Conservation (phyloP, 495 filamentous ascomycete genomes). For the Parathielavia hyrcaniae region DNA sequence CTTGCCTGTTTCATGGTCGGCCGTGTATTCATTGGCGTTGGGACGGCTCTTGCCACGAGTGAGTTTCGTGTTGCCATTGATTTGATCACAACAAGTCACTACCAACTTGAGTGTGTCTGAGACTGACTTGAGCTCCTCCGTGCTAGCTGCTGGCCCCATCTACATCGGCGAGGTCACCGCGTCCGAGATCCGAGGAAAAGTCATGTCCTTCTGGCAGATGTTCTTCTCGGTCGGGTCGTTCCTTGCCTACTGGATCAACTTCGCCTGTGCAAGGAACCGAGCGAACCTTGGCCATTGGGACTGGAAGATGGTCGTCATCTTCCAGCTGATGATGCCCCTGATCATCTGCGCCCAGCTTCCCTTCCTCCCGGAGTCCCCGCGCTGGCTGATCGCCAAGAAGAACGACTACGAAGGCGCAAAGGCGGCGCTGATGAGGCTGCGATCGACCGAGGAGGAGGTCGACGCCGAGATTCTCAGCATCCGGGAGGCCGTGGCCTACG, state of each 20-base stretch:
- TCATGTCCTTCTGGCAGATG: conserved; percentile 6
- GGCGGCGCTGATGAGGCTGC: background rate
- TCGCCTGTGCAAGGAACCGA: background rate
- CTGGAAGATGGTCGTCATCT: conserved; percentile 9
- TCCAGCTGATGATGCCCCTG: background rate
- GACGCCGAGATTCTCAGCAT: background rate
- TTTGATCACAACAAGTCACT: background rate
- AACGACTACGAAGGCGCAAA: background rate
- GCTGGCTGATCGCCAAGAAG: background rate
- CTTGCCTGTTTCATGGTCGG: background rate
- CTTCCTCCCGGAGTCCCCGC: conserved; percentile 1
- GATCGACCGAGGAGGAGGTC: background rate
- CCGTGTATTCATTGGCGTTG: background rate
- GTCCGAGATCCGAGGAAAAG: background rate
- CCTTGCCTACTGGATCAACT: conserved; percentile 9
- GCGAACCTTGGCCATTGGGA: background rate
- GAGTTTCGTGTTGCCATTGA: background rate
- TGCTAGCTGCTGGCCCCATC: background rate
- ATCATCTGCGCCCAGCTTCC: background rate
- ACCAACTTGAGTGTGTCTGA: background rate
- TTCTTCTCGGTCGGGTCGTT: conserved; percentile 3
- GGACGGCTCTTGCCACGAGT: background rate
- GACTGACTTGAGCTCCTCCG: background rate
- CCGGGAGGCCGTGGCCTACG: background rate
- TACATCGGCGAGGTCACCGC: conserved; percentile 5